phyloP scores from a whole-genome alignment of 768 basidiomycete genomes.

The Fibroporia radiculosa region DNA sequence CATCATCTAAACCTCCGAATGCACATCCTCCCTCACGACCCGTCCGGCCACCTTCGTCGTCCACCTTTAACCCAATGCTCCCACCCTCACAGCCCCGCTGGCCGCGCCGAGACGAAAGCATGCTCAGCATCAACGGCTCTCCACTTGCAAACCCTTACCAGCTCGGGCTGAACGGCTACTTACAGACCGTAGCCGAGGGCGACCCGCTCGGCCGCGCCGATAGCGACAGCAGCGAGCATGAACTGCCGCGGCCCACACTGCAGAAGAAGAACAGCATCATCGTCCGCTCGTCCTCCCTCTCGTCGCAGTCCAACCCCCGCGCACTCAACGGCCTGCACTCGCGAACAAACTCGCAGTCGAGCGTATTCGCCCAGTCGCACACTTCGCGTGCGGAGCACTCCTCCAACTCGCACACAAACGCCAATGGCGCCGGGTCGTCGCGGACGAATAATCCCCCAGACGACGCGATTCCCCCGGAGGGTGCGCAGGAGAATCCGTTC shows the following conservation, averaged over 20 bases:
- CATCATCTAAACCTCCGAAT: slow-evolving; percentile 16
- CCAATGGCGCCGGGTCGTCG: slow-evolving; percentile 5
- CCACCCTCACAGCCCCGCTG: slow-evolving; percentile 44
- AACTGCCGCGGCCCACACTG: slow-evolving; percentile 18
- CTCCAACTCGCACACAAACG: slow-evolving; percentile 13
- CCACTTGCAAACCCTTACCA: slow-evolving; percentile 75
- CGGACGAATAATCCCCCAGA: slow-evolving; percentile 8
- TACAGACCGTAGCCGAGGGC: slow-evolving; percentile 27
- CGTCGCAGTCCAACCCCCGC: slow-evolving; percentile 5
- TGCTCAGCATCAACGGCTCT: slow-evolving; percentile 78
- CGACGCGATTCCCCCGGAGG: slow-evolving; percentile 6
- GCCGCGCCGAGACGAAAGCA: slow-evolving; percentile 66
- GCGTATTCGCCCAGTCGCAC: slow-evolving; percentile 31
- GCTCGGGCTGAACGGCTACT: slow-evolving; percentile 57
- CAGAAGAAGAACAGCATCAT: slow-evolving; percentile 32
- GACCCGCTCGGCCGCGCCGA: slow-evolving; percentile 19
- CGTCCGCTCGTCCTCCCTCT: slow-evolving; percentile 24
- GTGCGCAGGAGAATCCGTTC: slow-evolving; percentile 2
- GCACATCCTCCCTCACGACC: slow-evolving; percentile 23
- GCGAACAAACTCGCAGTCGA: slow-evolving; percentile 46
- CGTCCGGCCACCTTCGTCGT: slow-evolving; percentile 42
- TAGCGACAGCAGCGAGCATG: slow-evolving; percentile 18
- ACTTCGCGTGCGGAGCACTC: slow-evolving; percentile 10
- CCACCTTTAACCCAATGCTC: slow-evolving; percentile 68
- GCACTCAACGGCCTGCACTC: slow-evolving; percentile 32